Base-by-base conservation (phyloP, 805 yeast species). In the Wickerhamiella alocasiicola region DNA sequence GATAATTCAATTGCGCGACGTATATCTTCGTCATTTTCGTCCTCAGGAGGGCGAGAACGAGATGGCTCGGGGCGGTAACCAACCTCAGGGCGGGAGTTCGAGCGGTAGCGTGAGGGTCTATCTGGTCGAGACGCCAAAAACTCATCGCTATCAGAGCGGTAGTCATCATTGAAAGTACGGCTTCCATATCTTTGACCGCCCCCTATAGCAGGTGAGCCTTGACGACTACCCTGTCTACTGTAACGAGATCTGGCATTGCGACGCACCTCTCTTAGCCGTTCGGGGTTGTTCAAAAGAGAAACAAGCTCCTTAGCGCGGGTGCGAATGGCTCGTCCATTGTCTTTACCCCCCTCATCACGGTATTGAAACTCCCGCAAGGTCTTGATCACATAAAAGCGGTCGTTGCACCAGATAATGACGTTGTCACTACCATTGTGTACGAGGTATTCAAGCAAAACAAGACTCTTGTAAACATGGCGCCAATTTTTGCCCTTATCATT, bases 401-500 rank as follows among this genome's bases (percentile, higher is more conserved):
- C 94, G 55, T 76, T 80, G 46, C 87, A 76, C 98, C 98, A 88
- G 28, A 77, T 65, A 5, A 87, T 94, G 53, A 87, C 88, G 53
- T 80, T 78, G 50, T 85, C 94, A 16, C 85, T 72, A 29, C 96
- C 98, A 45, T 70, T 72, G 50, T 91, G 74, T 15, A 87, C 84
- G 44, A 87, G 66, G 61, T 78, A 88, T 54, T 87, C 95, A 50
- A 88, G 68, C n/a, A 88, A 77, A 2, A 94, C 80, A 46, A 88
- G 67, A 1, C 94, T 78, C 60, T 88, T 91, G 47, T 93, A 87
- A 37, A 88, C 87, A 58, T 88, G 98, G 49, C 95, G 72, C 96
- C 96, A 88, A 63, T 88, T 81, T 59, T 85, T 87, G 46, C 97
- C 97, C 65, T 87, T 87, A 57, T 88, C 97, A 55, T 88, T 88